phyloP scores from a whole-genome alignment of 2,329 filamentous ascomycete genomes.

The Fusarium redolens region DNA sequence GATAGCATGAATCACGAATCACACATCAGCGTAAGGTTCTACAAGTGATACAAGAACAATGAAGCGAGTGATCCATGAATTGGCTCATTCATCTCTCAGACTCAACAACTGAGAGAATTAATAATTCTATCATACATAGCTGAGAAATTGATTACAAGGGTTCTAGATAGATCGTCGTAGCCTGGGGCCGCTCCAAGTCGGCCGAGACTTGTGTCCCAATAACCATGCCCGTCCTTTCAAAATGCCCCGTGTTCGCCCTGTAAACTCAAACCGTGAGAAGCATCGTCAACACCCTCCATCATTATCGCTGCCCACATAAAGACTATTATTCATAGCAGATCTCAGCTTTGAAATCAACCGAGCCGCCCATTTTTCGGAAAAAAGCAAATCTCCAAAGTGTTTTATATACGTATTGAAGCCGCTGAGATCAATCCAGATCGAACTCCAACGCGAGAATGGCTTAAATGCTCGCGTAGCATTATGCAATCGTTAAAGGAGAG shows the following conservation, averaged over 20 bases:
- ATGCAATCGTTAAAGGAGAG: slow-evolving; percentile 12
- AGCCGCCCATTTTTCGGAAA: slow-evolving; percentile 19
- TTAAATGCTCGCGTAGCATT: slow-evolving; percentile 16
- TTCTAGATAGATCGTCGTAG: slow-evolving; percentile 47
- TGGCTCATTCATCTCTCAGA: slow-evolving; percentile 31
- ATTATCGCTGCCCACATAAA: slow-evolving; percentile 47
- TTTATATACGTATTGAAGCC: slow-evolving; percentile 43
- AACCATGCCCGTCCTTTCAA: slow-evolving; percentile 45
- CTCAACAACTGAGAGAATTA: slow-evolving; percentile 17
- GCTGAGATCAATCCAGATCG: slow-evolving; percentile 31
- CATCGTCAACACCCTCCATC: slow-evolving; percentile 46
- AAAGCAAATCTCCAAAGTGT: slow-evolving; percentile 41
- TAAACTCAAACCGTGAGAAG: slow-evolving; percentile 46
- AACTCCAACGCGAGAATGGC: slow-evolving; percentile 32
- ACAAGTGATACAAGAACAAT: neutral
- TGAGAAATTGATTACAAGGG: slow-evolving; percentile 48
- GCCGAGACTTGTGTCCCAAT: slow-evolving; percentile 45
- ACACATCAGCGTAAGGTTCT: neutral
- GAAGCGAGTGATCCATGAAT: slow-evolving; percentile 29
- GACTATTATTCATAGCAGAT: slow-evolving; percentile 38
- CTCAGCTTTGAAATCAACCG: slow-evolving; percentile 28
- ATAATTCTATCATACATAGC: slow-evolving; percentile 47
- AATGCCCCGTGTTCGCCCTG: slow-evolving; percentile 46
- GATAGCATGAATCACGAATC: neutral
- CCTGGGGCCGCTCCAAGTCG: slow-evolving; percentile 38